Evolutionary conservation across 2,329 filamentous ascomycete species (phyloP), one percentile per base, ranked within the genome.

Genomic region (Apiospora saccharicola): DNA sequence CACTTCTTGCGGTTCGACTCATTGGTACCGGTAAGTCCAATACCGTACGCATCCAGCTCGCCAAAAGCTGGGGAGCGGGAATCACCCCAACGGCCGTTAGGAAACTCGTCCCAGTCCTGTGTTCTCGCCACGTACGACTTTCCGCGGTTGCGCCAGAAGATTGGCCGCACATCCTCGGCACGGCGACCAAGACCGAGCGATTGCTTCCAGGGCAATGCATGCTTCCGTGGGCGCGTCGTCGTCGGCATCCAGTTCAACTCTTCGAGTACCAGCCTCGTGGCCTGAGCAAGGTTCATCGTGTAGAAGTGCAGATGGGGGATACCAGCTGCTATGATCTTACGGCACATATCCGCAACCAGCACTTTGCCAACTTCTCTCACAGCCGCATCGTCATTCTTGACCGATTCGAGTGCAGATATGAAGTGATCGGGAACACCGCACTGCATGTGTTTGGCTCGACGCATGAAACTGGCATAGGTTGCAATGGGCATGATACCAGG

Each of bases 91-190:
- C 96, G 93, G 67, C 96, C 96, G 86, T 99, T 99, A 71, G 96
- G 96, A 78, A 98, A 99, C 82, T 99, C 96, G 79, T 99, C 96
- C 96, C 96, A 99, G 77, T 98, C 96, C 81, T 98, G 95, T 0
- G 96, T 99, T 71, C 96, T 94, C 71, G 94, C 91, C 71, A 99
- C 92, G 79, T 99, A 99, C 4, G 95, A 98, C 80, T 96, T 95
- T 84, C 97, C 96, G 72, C 96, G 91, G 84, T 98, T 98, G 78
- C 96, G 92, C 96, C 96, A 99, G 88, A 99, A 99, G 77, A 99
- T 97, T 46, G 96, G 96, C 70, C 96, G 94, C 61, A 99, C 96
- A 79, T 98, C 97, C 84, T 99, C 96, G 68, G 94, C 94, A 78
- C 96, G 90, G 68, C 96, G 91, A 70, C 95, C 94, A 75, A 98